A percentile compares a stretch with the other conserved stretches of the same genome.
Conservation (phyloP, 1,284 basidiomycete genomes). For the Thecaphora thlaspeos region DNA sequence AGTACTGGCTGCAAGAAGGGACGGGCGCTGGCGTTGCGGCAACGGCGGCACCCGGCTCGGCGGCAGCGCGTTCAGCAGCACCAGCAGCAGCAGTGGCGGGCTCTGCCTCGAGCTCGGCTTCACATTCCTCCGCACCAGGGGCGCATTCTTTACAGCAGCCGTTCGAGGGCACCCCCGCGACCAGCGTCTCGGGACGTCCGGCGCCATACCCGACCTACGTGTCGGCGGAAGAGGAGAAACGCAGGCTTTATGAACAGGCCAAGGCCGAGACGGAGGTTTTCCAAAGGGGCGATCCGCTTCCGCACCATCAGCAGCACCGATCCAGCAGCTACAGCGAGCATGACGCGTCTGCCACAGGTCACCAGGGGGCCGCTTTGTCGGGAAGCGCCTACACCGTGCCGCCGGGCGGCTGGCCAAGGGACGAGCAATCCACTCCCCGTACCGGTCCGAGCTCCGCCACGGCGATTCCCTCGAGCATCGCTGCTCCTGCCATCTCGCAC, state of each 20-base stretch:
- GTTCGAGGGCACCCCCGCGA: slow-evolving; percentile 1
- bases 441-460: too few species aligned
- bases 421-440: too few species aligned
- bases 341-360: neutral
- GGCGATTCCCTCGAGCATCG: too few species aligned
- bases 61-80: neutral
- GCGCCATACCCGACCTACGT: slow-evolving; percentile 33
- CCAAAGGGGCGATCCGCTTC: slow-evolving; percentile 29
- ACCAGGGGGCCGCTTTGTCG: slow-evolving; percentile 8
- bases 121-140: too few species aligned
- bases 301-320: neutral
- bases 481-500: too few species aligned
- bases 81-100: neutral
- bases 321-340: neutral
- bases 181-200: slow-evolving; percentile 19
- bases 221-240: slow-evolving; percentile 52
- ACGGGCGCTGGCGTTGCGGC: neutral
- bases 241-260: slow-evolving; percentile 47
- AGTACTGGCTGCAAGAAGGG: too few species aligned
- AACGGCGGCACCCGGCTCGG: neutral
- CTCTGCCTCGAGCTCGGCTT: too few species aligned
- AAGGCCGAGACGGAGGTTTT: slow-evolving; percentile 51
- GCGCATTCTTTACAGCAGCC: too few species aligned
- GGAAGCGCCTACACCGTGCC: slow-evolving; percentile 8
- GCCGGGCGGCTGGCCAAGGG: slow-evolving; percentile 11